Evolutionary conservation across 805 yeast genomes (phyloP), one percentile per base, ranked within the genome.

Genomic region (Spathaspora hagerdaliae): DNA sequence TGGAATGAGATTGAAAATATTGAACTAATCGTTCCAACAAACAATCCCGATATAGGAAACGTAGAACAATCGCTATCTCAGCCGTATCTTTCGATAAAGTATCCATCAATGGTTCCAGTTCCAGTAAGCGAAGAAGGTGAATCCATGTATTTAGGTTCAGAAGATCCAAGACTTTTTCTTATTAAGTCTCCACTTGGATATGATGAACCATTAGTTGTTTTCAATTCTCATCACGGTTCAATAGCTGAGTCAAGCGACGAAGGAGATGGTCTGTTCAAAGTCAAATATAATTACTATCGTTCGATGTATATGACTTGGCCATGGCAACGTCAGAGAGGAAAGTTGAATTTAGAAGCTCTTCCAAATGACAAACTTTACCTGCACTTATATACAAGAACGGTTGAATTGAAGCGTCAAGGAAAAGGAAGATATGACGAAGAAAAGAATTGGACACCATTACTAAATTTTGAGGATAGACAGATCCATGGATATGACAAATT

Each of bases 401-500:
- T 47, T 11, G 67, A 61, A 38, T 50, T 65, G 27, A 46, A 54
- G 36, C 43, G 54, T 31, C 38, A 39, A 10, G 53, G 13, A n/a
- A 38, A 14, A 14, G 29, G 41, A 27, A 27, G 44, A 32, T 40
- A 12, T 4, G 32, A 11, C 14, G 29, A 24, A 24, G 42, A 65
- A 45, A 69, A 69, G 48, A 69, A 69, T 51, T 69, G 75, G 75
- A 64, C 71, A 10, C 75, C 75, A 1, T 48, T 69, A 47, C 43
- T 65, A 5, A 63, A 63, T 42, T 50, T 46, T 37, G 33, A 33
- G 3, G 60, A 57, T 24, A 52, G 67, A 36, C 36, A 46, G 9
- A 47, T 46, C n/a, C 41, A 48, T 31, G 65, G 60, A 15, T 51
- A 52, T 48, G 73, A 69, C 15, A 55, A 56, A 31, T 46, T 54